Evolutionary conservation across 768 basidiomycete species (phyloP).

Genomic region (Cytidiella melzeri): DNA sequence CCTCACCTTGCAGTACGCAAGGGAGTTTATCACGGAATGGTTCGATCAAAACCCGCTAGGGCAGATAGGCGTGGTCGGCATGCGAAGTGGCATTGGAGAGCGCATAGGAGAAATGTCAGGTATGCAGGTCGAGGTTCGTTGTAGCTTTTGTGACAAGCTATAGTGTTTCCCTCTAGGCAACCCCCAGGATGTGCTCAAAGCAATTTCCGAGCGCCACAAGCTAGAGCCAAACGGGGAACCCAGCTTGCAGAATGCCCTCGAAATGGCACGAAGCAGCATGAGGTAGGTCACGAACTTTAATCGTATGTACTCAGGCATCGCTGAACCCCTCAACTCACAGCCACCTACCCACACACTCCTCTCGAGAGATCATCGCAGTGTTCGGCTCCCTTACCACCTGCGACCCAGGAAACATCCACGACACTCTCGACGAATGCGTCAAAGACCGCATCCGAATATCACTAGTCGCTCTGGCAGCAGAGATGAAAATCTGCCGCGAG

Average conservation of each 20-base stretch:
- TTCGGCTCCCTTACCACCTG: constrained; percentile 96
- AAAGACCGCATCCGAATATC: constrained; percentile 85
- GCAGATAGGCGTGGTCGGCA: constrained; percentile 92
- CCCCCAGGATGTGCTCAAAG: constrained; percentile 90
- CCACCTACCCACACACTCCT: constrained; percentile 96
- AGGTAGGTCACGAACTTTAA: constrained; percentile 62
- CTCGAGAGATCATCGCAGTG: constrained; percentile 88
- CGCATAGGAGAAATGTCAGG: constrained; percentile 91
- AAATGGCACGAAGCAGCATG: constrained; percentile 94
- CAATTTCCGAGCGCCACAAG: constrained; percentile 79
- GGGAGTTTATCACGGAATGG: constrained; percentile 93
- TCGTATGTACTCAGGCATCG: not conserved
- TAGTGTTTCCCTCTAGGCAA: constrained; percentile 54
- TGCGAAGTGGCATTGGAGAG: constrained; percentile 88
- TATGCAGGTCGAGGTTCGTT: constrained; percentile 29
- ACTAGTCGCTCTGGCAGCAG: constrained; percentile 91
- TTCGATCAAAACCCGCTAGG: constrained; percentile 99
- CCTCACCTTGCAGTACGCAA: constrained; percentile 80
- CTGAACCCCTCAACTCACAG: constrained; percentile 34
- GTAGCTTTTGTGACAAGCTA: not conserved
- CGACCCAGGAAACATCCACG: constrained; percentile 95
- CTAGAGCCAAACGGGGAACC: constrained; percentile 90
- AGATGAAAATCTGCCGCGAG: constrained; percentile 96
- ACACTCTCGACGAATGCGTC: constrained; percentile 82
- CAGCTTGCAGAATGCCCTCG: constrained; percentile 94